Base-by-base conservation (phyloP, 1,139 yeast genomes). In the Trichomonascaceae sp. region DNA sequence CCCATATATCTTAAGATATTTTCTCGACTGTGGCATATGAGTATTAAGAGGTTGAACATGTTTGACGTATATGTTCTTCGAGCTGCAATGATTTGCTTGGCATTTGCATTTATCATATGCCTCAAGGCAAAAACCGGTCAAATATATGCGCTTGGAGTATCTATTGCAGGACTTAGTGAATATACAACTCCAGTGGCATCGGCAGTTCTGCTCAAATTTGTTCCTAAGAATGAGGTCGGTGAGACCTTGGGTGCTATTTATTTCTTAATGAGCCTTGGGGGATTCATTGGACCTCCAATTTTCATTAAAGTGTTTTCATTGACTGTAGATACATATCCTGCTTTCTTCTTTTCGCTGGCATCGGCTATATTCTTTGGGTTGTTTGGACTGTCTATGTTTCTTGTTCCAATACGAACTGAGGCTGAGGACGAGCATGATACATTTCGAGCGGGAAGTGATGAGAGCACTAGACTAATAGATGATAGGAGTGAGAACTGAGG, bases 11-110 rank as follows among this genome's bases (percentile, higher is more conserved):
- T 80, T 50, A 70, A 70, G 22, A 63, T 70, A 12, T 65, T 82
- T 54, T 55, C 55, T 50, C 52, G 72, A 70, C 44, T 54, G 10
- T 61, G 53, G 53, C 53, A 54, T 30, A 56, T 56, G 19, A 51
- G 55, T 43, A 47, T 63, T 75, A 22, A 54, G 43, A 50, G 53
- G 20, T 67, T 85, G 22, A 95, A 87, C 66, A 66, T 68, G 58
- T 71, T 82, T 38, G 95, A 86, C 66, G 70, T 74, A 53, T 54
- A 74, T 24, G 70, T 80, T 57, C 63, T 81, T 6, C 58, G 75
- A 7, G 44, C 72, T 32, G 38, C 38, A 6, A 22, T 22, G 24
- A 22, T 22, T 22, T 22, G 24, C 24, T 22, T 22, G 50, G 55
- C 74, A 22, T 22, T 78, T 0, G 82, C 82, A 1, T 72, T 79